A percentile compares a stretch with the other conserved stretches of the same genome.
Evolutionary conservation across 2,329 filamentous ascomycete species (phyloP).

Genomic region (Pseudogymnoascus sp.): DNA sequence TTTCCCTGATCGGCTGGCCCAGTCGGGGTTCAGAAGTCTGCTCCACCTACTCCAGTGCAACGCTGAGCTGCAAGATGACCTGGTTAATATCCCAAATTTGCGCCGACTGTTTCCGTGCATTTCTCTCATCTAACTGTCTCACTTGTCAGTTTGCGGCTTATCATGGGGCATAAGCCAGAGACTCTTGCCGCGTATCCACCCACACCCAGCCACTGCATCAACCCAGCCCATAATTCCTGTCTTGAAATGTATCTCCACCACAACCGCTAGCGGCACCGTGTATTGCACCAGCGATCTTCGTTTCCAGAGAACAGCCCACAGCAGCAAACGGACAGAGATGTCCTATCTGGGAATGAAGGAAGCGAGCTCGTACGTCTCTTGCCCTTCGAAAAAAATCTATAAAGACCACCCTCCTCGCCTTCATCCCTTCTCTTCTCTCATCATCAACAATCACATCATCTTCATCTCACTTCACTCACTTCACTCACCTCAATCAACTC

Average conservation of each 20-base stretch:
- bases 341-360: neutral
- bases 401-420: neutral
- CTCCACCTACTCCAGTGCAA: neutral
- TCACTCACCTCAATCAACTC: neutral
- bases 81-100: neutral
- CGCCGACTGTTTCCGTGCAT: neutral
- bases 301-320: neutral
- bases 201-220: neutral
- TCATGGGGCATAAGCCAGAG: neutral
- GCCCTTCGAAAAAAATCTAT: neutral
- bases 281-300: neutral
- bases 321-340: neutral
- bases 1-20: neutral
- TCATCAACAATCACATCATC: neutral
- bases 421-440: neutral
- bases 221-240: neutral
- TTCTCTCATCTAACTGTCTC: neutral
- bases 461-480: constrained; percentile 1
- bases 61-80: neutral
- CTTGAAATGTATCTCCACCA: neutral
- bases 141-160: constrained; percentile 2
- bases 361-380: neutral
- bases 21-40: neutral
- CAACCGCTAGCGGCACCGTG: neutral
- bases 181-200: neutral